Percentiles rank a stretch among this genome's conserved stretches.
Conservation (phyloP, 1,284 basidiomycete species). For the Abortiporus biennis region DNA sequence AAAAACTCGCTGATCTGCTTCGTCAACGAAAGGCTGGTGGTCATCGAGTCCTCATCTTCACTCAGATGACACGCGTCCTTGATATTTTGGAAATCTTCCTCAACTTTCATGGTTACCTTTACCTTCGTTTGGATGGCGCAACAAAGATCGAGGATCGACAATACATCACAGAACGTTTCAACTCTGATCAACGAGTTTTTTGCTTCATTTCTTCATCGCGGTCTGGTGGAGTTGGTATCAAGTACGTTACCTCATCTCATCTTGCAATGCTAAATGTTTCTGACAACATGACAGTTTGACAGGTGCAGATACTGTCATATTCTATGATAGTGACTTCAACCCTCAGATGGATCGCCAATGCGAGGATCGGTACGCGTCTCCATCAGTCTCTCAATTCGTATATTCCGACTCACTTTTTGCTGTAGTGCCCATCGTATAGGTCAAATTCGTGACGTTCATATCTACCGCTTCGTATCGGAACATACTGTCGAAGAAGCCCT, state of each 20-base stretch:
- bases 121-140: constrained; percentile 88
- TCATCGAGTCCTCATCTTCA: constrained; percentile 92
- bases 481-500: constrained; percentile 97
- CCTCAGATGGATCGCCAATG: constrained; percentile 97
- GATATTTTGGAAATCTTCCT: constrained; percentile 95
- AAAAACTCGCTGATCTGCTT: constrained; percentile 75
- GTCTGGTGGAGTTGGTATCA: constrained; percentile 95
- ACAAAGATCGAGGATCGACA: constrained; percentile 96
- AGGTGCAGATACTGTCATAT: constrained; percentile 95
- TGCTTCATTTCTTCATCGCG: constrained; percentile 93
- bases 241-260: constrained; percentile 43
- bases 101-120: constrained; percentile 90
- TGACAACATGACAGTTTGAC: constrained; percentile 54
- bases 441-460: constrained; percentile 95
- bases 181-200: constrained; percentile 84
- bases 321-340: constrained; percentile 98
- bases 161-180: constrained; percentile 96
- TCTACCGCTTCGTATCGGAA: constrained; percentile 91
- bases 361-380: constrained; percentile 74
- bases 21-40: constrained; percentile 83
- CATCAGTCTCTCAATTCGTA: neutral
- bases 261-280: constrained; percentile 6
- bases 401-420: constrained; percentile 6
- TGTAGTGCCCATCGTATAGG: constrained; percentile 87
- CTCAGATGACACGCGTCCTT: constrained; percentile 93